Percentiles rank a stretch among this genome's conserved stretches.
phyloP scores from a whole-genome alignment of 2,329 filamentous ascomycete genomes.

The Aspergillus ruber region DNA sequence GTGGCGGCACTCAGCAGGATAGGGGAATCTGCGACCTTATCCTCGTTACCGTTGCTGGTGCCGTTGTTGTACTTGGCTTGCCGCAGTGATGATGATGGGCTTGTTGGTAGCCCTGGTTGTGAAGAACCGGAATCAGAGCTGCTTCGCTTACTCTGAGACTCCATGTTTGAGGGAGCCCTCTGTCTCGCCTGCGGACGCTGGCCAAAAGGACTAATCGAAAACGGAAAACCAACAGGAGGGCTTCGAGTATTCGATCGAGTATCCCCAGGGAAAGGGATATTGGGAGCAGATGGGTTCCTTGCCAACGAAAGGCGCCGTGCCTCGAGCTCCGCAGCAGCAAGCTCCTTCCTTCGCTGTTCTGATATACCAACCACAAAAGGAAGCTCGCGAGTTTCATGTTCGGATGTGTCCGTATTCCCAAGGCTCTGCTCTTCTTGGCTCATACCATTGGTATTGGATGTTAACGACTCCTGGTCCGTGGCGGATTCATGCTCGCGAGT shows the following conservation, averaged over 20 bases:
- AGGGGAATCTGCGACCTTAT: conserved; percentile 46
- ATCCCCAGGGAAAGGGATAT: conserved; percentile 68
- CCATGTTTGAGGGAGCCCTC: conserved; percentile 27
- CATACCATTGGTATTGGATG: conserved; percentile 7
- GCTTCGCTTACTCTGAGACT: conserved; percentile 34
- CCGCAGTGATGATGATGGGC: conserved; percentile 87
- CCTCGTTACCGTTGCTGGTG: conserved; percentile 27
- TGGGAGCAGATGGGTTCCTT: conserved; percentile 68
- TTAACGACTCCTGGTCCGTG: conserved; percentile 6
- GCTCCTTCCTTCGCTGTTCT: conserved; percentile 64
- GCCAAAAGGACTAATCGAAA: conserved; percentile 25
- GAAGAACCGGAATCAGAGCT: conserved; percentile 35
- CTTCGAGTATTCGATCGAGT: conserved; percentile 34
- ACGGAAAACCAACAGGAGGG: conserved; percentile 40
- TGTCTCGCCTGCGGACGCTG: conserved; percentile 26
- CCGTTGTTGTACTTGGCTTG: conserved; percentile 59
- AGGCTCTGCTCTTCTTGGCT: conserved; percentile 3
- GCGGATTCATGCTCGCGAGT: conserved; percentile 17
- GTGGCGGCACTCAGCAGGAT: conserved; percentile 30
- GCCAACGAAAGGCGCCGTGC: conserved; percentile 79
- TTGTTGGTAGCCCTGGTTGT: conserved; percentile 52
- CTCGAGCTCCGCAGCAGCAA: conserved; percentile 78
- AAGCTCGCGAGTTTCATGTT: conserved; percentile 18
- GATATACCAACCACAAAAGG: conserved; percentile 41
- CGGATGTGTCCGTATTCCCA: conserved; percentile 4